phyloP scores from a whole-genome alignment of 2,329 filamentous ascomycete genomes.

The Aureobasidium sp. region DNA sequence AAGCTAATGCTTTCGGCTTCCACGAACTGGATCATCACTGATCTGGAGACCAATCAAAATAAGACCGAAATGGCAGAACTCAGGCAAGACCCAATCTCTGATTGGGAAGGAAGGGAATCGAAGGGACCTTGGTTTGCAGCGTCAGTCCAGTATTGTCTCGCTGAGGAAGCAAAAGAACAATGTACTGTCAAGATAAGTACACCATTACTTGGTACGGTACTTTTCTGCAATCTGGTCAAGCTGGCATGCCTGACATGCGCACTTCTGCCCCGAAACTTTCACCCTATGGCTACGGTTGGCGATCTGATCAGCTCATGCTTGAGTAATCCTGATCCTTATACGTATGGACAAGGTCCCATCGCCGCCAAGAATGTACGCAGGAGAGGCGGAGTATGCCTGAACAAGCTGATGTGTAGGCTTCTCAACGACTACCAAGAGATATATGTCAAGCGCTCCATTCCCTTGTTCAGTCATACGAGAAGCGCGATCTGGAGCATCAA shows the following conservation, averaged over 20 bases:
- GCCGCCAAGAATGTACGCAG: background rate
- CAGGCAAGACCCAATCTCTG: no score
- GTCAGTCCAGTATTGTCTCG: background rate
- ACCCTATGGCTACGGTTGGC: conserved; percentile 17
- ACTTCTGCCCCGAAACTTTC: background rate
- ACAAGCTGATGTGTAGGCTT: background rate
- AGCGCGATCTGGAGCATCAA: background rate
- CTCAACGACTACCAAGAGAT: background rate
- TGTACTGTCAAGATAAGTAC: background rate
- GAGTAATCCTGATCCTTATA: background rate
- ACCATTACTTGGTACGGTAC: background rate
- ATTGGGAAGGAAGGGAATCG: background rate
- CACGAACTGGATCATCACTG: background rate
- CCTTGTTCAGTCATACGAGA: background rate
- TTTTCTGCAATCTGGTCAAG: conserved; percentile 8
- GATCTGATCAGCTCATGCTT: conserved; percentile 17
- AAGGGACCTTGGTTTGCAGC: background rate
- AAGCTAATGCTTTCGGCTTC: background rate
- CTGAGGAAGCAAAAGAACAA: background rate
- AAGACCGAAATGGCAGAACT: background rate
- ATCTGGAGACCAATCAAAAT: background rate
- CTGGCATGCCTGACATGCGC: background rate
- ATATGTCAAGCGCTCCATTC: background rate
- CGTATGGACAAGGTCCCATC: background rate
- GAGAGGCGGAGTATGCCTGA: no score